Conservation (phyloP, 1,284 basidiomycete species). For the Ceratobasidium sp. region DNA sequence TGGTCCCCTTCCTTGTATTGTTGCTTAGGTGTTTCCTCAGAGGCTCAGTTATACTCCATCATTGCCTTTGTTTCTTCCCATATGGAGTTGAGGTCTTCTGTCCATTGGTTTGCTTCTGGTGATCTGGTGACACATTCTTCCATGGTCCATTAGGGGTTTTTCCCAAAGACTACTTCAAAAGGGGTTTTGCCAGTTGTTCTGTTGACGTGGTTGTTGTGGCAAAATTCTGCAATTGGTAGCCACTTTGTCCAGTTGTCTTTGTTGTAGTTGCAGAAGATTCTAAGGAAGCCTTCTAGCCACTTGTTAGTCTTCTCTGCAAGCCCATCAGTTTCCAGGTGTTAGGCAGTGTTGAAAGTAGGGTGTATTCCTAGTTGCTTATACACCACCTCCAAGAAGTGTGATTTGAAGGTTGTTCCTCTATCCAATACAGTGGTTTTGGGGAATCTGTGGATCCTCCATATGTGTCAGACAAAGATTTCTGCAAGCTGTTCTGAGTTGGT, state of each 20-base stretch:
- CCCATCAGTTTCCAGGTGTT: slow-evolving; percentile 56
- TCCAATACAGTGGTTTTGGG: background rate
- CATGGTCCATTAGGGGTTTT: slow-evolving; percentile 40
- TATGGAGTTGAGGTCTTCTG: no score
- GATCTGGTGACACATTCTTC: background rate
- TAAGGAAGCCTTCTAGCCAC: slow-evolving; percentile 53
- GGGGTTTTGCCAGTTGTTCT: no score
- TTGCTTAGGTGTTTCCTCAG: no score
- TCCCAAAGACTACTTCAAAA: slow-evolving; percentile 43
- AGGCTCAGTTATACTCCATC: no score
- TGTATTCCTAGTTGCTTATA: slow-evolving; percentile 28
- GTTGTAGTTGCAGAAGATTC: slow-evolving; percentile 45
- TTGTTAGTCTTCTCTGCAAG: slow-evolving; percentile 56
- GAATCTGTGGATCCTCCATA: background rate
- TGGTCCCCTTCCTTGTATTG: no score
- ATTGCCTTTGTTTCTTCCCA: no score
- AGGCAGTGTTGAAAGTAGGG: no score
- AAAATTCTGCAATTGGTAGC: slow-evolving; percentile 34
- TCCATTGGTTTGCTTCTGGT: background rate
- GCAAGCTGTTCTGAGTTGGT: no score
- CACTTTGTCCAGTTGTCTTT: slow-evolving; percentile 24
- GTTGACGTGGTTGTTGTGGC: no score
- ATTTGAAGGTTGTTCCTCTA: background rate
- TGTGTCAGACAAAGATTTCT: background rate
- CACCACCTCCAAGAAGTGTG: slow-evolving; percentile 41